Evolutionary conservation across 495 filamentous ascomycete genomes (phyloP), one percentile per base, ranked within the genome.

Genomic region (Neurospora sp.): DNA sequence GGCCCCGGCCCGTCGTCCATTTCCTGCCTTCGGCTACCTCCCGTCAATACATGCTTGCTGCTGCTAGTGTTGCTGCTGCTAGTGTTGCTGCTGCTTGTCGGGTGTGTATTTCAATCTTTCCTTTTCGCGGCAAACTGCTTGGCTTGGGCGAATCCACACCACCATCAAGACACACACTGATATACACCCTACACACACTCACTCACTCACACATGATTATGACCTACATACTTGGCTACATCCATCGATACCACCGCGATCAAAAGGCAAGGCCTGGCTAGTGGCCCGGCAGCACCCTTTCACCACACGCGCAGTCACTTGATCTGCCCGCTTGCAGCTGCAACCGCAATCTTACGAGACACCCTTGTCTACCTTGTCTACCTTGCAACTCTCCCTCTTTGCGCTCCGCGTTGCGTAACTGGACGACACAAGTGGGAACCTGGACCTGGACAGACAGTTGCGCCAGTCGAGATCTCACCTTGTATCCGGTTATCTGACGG

Each of bases 271-370:
- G 53, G 53, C 53, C 27, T 18, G 27, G 53, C 53, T 65, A 65
- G 27, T 65, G 53, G 53, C 14, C 53, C 53, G 53, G 22, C 53
- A 65, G 53, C 53, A 65, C 53, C 53, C 53, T 65, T 65, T 14
- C 71, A 44, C 74, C 77, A 79, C 76, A 70, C 75, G 74, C 68
- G 75, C 69, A 73, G 75, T 80, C 79, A 79, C 75, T 76, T 79
- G 79, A 79, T 79, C 76, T 61, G 59, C 71, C 73, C 7, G 47
- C 53, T 65, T 78, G 78, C 78, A 79, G 76, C 76, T 78, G 78
- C 78, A 79, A 71, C 75, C 69, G 53, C 53, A 65, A 65, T 65
- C 65, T 72, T 71, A 73, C 74, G 75, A 72, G 71, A 75, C 73
- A 77, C 70, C 74, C 74, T 78, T 65, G 53, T 65, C 27, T 61